Evolutionary conservation across 495 filamentous ascomycete species (phyloP).

Genomic region (Tuber melanosporum): DNA sequence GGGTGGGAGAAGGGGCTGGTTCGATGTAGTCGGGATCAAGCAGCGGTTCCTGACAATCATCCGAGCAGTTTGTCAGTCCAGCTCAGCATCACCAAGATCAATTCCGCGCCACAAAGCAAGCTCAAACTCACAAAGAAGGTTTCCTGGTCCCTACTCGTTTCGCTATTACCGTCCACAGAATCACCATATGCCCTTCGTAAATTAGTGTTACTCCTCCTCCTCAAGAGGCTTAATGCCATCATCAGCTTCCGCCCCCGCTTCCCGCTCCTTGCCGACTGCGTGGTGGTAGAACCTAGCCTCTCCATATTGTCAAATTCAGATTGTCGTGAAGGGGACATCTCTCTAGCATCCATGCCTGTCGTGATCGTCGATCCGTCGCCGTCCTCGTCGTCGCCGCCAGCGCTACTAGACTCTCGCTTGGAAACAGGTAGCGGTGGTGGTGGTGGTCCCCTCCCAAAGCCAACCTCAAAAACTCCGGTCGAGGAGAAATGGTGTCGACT

Average conservation of each 20-base stretch:
- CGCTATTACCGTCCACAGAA: slow-evolving; percentile 33
- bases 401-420: slow-evolving; percentile 7
- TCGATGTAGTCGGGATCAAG: slow-evolving; percentile 40
- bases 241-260: slow-evolving; percentile 36
- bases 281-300: slow-evolving; percentile 10
- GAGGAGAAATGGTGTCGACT: slow-evolving; percentile 37
- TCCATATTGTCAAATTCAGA: slow-evolving; percentile 30
- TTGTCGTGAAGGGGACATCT: slow-evolving; percentile 32
- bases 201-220: slow-evolving; percentile 39
- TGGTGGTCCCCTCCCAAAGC: slow-evolving; percentile 18
- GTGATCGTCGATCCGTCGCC: slow-evolving; percentile 28
- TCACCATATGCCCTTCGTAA: slow-evolving; percentile 39
- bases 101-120: slow-evolving; percentile 3
- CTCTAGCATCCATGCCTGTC: slow-evolving; percentile 32
- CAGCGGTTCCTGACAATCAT: slow-evolving; percentile 30
- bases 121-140: slow-evolving; percentile 35
- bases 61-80: slow-evolving; percentile 6
- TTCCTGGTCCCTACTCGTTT: slow-evolving; percentile 23
- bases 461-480: slow-evolving; percentile 32
- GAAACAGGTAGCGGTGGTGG: neutral
- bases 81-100: slow-evolving; percentile 5
- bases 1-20: slow-evolving; percentile 5
- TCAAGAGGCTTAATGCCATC: slow-evolving; percentile 37
- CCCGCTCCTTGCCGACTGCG: slow-evolving; percentile 30
- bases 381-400: slow-evolving; percentile 25